These are phyloP conservation scores for Nepenthes alata DNA, from an alignment of 179 eudicot species.

Conservation along the genomic window DNA sequence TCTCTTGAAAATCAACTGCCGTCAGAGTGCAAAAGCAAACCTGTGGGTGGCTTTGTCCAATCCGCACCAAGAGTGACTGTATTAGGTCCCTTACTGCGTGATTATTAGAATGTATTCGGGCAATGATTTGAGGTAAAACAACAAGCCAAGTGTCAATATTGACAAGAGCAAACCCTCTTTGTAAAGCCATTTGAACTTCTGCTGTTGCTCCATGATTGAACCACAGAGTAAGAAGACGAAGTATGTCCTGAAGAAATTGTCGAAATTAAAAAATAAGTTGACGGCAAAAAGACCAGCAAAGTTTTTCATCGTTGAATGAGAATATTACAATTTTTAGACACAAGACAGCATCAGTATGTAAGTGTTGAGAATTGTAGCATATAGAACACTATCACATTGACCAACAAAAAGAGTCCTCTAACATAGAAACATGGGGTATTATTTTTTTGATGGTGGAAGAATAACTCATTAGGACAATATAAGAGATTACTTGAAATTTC, in stretches of 20 bases:
- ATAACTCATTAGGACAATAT: too few species aligned
- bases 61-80: constrained; percentile 87
- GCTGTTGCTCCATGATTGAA: constrained; percentile 90
- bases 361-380: background rate
- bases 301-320: background rate
- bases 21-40: constrained; percentile 22
- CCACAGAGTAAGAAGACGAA: constrained; percentile 96
- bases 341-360: background rate
- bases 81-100: constrained; percentile 85
- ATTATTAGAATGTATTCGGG: constrained; percentile 90
- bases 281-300: background rate
- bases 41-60: constrained; percentile 96
- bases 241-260: constrained; percentile 56
- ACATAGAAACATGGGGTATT: too few species aligned
- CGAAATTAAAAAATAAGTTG: constrained; percentile 3
- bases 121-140: constrained; percentile 94
- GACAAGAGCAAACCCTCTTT: constrained; percentile 73
- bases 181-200: constrained; percentile 85
- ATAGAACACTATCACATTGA: too few species aligned
- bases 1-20: background rate
- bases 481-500: too few species aligned
- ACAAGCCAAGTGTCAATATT: constrained; percentile 97
- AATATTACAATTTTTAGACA: background rate
- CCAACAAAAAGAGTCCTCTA: too few species aligned
- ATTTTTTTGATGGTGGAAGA: too few species aligned